Base-by-base conservation (phyloP, 1,284 basidiomycete species). In the Megacollybia platyphylla region DNA sequence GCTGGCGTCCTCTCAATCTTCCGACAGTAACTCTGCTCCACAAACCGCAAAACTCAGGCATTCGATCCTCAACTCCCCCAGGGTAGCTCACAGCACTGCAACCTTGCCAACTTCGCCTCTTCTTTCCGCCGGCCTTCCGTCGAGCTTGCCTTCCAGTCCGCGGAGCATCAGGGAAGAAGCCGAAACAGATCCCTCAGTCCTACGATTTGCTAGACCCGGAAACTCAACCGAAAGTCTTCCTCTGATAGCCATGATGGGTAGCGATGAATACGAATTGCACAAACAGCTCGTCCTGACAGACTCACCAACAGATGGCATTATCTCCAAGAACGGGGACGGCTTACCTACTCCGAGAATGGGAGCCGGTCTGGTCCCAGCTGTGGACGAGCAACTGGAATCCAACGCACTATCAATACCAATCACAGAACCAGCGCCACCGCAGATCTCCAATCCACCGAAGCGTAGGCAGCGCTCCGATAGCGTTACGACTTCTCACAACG, bases 151-250 rank as follows among this genome's bases (percentile, higher is more conserved):
- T n/a, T 36, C 8, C 26, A 34, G 31, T 34, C 31, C 31, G 10
- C 31, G 31, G 4, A 34, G 31, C 31, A 11, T 34, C 4, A 11
- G 10, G 15, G 31, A 11, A 11, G 31, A 11, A 65, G 62, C 43
- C 60, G 69, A 71, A 49, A 63, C 70, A 61, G 73, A 87, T 55
- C 71, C 71, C 0, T 79, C 76, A 9, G 85, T 87, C 43, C 63
- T 79, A 46, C 67, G 63, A 13, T 81, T 86, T 59, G 79, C 77
- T 11, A 71, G 83, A 39, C 79, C 84, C 9, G 77, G 70, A 32
- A 71, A 73, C 46, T 79, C 76, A 29, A 84, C 81, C 10, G 81
- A 83, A 53, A 77, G 73, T 29, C 61, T 79, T 11, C 77, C 76
- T 15, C 55, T 62, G 15, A 26, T 20, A 37, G 13, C 34, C 7